Percentiles rank a stretch among this genome's conserved stretches.
phyloP scores from a whole-genome alignment of 768 basidiomycete species.

The Psilocybe sp. region DNA sequence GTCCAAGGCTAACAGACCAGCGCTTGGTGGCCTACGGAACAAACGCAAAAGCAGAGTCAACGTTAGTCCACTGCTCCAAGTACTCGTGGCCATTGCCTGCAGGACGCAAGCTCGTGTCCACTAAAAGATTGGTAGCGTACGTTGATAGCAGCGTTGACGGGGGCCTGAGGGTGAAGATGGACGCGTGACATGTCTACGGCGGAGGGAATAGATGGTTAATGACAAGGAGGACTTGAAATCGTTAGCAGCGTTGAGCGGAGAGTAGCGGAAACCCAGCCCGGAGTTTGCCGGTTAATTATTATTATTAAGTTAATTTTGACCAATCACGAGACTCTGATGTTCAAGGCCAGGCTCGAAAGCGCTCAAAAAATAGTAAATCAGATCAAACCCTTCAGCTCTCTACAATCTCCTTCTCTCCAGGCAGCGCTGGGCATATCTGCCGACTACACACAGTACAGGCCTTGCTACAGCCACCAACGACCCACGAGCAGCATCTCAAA shows the following conservation, averaged over 20 bases:
- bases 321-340: conserved; percentile 1
- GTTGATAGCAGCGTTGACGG: conserved; percentile 31
- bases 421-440: no score
- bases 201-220: not conserved
- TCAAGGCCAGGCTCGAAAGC: no score
- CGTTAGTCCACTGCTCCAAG: no score
- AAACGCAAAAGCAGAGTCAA: not conserved
- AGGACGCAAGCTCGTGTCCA: not conserved
- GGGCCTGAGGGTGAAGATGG: conserved; percentile 35
- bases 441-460: no score
- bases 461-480: no score
- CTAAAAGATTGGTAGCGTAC: conserved; percentile 25
- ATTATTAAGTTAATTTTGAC: no score
- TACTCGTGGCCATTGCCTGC: conserved; percentile 2
- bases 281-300: conserved; percentile 28
- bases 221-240: conserved; percentile 7
- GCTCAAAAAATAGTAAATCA: no score
- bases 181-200: conserved; percentile 40
- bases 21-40: conserved; percentile 42
- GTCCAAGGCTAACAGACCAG: conserved; percentile 58
- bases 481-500: no score
- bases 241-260: conserved; percentile 17
- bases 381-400: no score
- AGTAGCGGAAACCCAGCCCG: conserved; percentile 28
- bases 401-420: no score